Evolutionary conservation across 2,329 filamentous ascomycete species (phyloP).

Genomic region (Clonostachys solani): DNA sequence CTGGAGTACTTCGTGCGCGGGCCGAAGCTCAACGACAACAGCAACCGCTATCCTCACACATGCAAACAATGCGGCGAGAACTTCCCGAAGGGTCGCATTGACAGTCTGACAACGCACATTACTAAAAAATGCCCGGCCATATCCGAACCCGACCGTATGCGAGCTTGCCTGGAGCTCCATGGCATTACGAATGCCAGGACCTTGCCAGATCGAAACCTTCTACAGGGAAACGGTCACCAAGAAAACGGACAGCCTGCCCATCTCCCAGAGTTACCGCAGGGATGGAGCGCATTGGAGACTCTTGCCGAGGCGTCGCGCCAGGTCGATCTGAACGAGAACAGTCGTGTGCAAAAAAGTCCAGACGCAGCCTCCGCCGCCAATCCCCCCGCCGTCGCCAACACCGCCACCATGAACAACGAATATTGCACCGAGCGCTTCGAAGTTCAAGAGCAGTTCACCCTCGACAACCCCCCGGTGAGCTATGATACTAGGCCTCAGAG

Average conservation of each 20-base stretch:
- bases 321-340: constrained; percentile 63
- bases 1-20: constrained; percentile 86
- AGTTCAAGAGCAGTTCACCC: constrained; percentile 53
- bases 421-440: constrained; percentile 35
- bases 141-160: constrained; percentile 68
- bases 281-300: constrained; percentile 79
- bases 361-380: constrained; percentile 16
- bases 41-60: constrained; percentile 87
- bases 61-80: constrained; percentile 86
- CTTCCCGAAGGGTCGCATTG: constrained; percentile 85
- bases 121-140: constrained; percentile 84
- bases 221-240: constrained; percentile 19
- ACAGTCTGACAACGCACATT: constrained; percentile 76
- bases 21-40: constrained; percentile 80
- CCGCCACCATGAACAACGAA: constrained; percentile 11
- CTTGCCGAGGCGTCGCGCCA: constrained; percentile 84
- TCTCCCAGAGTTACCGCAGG: constrained; percentile 39
- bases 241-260: constrained; percentile 16
- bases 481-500: constrained; percentile 28
- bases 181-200: constrained; percentile 54
- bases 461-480: constrained; percentile 49
- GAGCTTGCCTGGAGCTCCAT: constrained; percentile 68
- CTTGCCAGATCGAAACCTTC: constrained; percentile 4
- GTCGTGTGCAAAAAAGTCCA: constrained; percentile 38
- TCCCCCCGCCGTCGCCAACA: constrained; percentile 12